These are phyloP conservation scores for Apiospora aurea DNA, from an alignment of 2,329 filamentous ascomycete genomes.

Conservation along the genomic window DNA sequence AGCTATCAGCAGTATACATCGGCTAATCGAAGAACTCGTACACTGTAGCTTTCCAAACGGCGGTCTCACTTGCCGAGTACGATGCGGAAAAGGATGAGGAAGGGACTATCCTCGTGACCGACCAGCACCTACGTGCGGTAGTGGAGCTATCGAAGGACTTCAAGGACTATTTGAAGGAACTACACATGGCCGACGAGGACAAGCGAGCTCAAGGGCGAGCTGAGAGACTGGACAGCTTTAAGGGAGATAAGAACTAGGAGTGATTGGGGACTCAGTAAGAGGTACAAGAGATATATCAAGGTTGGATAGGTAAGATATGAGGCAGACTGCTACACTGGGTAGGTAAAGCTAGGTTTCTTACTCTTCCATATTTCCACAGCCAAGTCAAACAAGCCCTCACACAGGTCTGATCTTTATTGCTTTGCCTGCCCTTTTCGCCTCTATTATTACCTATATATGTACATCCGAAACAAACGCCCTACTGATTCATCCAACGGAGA, in stretches of 20 bases:
- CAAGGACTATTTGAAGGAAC: conserved; percentile 36
- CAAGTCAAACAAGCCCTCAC: not conserved
- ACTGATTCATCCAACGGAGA: not conserved
- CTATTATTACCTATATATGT: not conserved
- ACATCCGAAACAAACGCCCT: not conserved
- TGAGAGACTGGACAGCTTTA: conserved; percentile 21
- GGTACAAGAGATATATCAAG: not conserved
- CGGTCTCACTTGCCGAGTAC: conserved; percentile 40
- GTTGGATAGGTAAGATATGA: not conserved
- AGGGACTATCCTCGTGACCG: conserved; percentile 35
- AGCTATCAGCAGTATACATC: no score
- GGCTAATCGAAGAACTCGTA: conserved; percentile 20
- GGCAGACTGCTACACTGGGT: no score
- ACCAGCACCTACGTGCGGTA: conserved; percentile 38
- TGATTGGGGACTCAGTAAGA: no score
- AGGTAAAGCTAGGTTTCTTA: not conserved
- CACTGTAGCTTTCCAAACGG: conserved; percentile 39
- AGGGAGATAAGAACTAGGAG: not conserved
- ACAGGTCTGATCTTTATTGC: not conserved
- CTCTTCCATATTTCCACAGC: not conserved
- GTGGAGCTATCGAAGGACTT: conserved; percentile 40
- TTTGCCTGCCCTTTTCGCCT: not conserved
- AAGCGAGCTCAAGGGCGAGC: conserved; percentile 28
- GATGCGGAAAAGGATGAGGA: conserved; percentile 42
- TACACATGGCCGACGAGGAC: conserved; percentile 32